A percentile compares a stretch with the other conserved stretches of the same genome.
These are phyloP conservation scores for Pisolithus albus DNA, from an alignment of 768 basidiomycete genomes.

Conservation along the genomic window DNA sequence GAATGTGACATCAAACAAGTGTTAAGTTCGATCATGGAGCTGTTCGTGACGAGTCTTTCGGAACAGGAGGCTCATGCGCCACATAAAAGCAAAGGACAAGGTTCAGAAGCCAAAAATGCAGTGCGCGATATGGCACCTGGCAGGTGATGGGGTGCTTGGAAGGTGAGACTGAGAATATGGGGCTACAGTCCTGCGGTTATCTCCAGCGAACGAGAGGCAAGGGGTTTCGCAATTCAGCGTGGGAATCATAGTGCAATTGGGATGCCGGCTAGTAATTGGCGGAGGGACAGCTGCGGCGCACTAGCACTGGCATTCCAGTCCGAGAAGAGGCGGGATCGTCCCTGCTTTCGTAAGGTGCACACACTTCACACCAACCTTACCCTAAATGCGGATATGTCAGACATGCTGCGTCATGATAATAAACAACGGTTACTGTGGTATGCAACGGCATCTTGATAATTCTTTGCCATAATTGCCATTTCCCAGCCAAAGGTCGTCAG, in stretches of 20 bases:
- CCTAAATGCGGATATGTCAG: slow-evolving; percentile 29
- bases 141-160: slow-evolving; percentile 7
- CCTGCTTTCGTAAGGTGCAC: slow-evolving; percentile 29
- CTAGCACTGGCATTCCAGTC: slow-evolving; percentile 31
- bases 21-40: slow-evolving; percentile 27
- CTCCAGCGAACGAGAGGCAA: not conserved
- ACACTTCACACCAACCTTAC: slow-evolving; percentile 20
- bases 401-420: not conserved
- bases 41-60: slow-evolving; percentile 24
- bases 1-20: slow-evolving; percentile 15
- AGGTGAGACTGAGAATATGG: slow-evolving; percentile 5
- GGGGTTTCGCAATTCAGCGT: slow-evolving; percentile 16
- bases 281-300: slow-evolving; percentile 12
- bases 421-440: slow-evolving; percentile 8
- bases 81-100: slow-evolving; percentile 18
- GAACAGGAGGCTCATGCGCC: slow-evolving; percentile 21
- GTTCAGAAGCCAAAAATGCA: slow-evolving; percentile 15
- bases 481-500: no score
- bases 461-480: slow-evolving; percentile 8
- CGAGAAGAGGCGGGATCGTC: slow-evolving; percentile 28
- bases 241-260: slow-evolving; percentile 4
- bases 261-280: slow-evolving; percentile 9
- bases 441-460: slow-evolving; percentile 28
- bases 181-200: slow-evolving; percentile 6
- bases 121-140: slow-evolving; percentile 4